These are phyloP conservation scores for Thymus quinquecostatus DNA, from an alignment of 257 asterid species.

Conservation along the genomic window DNA sequence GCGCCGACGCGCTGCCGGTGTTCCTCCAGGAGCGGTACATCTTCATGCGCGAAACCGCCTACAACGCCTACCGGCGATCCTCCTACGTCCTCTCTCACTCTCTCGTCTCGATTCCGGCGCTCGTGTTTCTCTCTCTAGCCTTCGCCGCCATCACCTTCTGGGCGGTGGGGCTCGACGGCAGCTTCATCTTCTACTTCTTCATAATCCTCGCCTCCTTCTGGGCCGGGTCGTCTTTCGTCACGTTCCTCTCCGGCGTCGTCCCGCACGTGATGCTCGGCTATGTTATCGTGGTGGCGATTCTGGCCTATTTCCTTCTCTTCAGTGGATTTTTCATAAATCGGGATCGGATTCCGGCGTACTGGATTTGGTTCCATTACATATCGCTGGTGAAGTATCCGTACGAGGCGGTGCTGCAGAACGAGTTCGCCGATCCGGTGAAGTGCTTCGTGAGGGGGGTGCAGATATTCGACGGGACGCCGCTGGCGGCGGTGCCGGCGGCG, in stretches of 20 bases:
- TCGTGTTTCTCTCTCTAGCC: conserved; percentile 48
- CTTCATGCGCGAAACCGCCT: conserved; percentile 73
- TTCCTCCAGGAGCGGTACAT: conserved; percentile 74
- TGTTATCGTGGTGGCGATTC: conserved; percentile 61
- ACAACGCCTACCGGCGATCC: conserved; percentile 66
- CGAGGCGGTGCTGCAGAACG: conserved; percentile 72
- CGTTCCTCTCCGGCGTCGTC: conserved; percentile 71
- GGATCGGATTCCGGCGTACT: conserved; percentile 66
- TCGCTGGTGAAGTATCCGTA: conserved; percentile 77
- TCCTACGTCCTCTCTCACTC: conserved; percentile 73
- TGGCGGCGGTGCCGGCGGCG: conserved; percentile 46
- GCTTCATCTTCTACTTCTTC: conserved; percentile 57
- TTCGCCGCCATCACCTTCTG: conserved; percentile 61
- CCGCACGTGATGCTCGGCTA: conserved; percentile 80
- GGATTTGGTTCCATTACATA: conserved; percentile 86
- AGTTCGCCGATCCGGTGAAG: conserved; percentile 49
- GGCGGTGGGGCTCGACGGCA: conserved; percentile 73
- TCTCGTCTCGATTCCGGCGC: conserved; percentile 53
- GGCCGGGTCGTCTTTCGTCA: conserved; percentile 79
- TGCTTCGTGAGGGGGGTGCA: conserved; percentile 66
- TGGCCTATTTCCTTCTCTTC: conserved; percentile 71
- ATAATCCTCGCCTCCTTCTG: conserved; percentile 68
- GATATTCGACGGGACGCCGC: conserved; percentile 64
- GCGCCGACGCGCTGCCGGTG: conserved; percentile 78
- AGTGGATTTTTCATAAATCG: conserved; percentile 77